These are phyloP conservation scores for Sporothrix mexicana DNA, from an alignment of 2,329 filamentous ascomycete species.

Conservation along the genomic window DNA sequence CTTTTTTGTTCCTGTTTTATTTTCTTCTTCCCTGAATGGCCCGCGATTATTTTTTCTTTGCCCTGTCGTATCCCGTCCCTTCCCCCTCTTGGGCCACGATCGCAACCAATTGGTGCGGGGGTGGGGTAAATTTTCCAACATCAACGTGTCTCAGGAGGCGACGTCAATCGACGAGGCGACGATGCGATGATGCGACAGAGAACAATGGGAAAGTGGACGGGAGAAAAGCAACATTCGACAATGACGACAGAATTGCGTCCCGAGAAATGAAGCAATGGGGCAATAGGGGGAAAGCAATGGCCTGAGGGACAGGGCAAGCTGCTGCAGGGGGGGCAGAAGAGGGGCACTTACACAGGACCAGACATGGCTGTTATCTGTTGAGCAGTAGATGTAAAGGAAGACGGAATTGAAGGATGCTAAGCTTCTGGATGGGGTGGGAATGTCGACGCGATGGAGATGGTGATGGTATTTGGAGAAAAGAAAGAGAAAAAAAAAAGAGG, in stretches of 20 bases:
- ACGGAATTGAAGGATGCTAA: not conserved
- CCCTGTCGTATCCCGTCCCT: constrained; percentile 1
- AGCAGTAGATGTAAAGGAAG: constrained; percentile 21
- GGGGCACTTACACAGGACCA: constrained; percentile 68
- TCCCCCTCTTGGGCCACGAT: constrained; percentile 10
- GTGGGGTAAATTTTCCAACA: constrained; percentile 37
- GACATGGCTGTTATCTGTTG: constrained; percentile 55
- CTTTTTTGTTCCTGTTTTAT: not conserved
- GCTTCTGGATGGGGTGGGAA: not conserved
- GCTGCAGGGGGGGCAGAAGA: constrained; percentile 22
- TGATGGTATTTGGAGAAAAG: constrained; percentile 17
- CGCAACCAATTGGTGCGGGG: constrained; percentile 35
- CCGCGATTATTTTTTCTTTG: constrained; percentile 24
- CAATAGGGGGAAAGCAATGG: not conserved
- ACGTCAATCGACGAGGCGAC: not conserved
- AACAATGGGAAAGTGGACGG: constrained; percentile 35
- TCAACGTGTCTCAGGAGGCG: constrained; percentile 6
- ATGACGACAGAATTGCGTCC: constrained; percentile 12
- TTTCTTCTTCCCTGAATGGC: not conserved
- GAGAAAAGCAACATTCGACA: constrained; percentile 8
- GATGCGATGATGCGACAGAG: not conserved
- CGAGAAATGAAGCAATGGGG: not conserved
- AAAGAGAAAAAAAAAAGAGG: constrained; percentile 18
- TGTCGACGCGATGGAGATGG: constrained; percentile 10
- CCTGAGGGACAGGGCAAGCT: constrained; percentile 20